These are phyloP conservation scores for Lentinula sp. DNA, from an alignment of 768 basidiomycete species.

Conservation along the genomic window DNA sequence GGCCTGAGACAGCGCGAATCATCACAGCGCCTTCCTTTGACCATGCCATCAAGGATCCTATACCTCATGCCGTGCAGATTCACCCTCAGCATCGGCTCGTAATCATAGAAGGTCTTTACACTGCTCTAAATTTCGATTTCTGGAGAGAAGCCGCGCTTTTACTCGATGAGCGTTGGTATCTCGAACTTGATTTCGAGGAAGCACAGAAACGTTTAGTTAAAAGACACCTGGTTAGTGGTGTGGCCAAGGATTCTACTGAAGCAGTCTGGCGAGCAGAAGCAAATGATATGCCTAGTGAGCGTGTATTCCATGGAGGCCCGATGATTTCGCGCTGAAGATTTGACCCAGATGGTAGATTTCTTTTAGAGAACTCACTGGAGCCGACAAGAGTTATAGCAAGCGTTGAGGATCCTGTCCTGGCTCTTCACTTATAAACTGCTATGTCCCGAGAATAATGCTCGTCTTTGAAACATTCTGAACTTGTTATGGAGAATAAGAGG, in stretches of 20 bases:
- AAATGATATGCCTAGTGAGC: conserved; percentile 72
- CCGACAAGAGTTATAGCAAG: conserved; percentile 39
- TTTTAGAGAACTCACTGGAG: conserved; percentile 37
- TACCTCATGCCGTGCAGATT: conserved; percentile 51
- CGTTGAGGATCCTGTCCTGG: conserved; percentile 19
- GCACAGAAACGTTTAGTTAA: conserved; percentile 57
- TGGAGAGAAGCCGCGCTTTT: conserved; percentile 62
- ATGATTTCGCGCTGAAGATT: not conserved
- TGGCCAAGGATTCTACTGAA: conserved; percentile 58
- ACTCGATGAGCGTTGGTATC: conserved; percentile 77
- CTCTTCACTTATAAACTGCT: not conserved
- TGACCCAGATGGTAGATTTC: conserved; percentile 35
- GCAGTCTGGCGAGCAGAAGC: conserved; percentile 67
- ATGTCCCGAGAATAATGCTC: not conserved
- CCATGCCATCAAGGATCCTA: conserved; percentile 85
- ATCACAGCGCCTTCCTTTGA: conserved; percentile 79
- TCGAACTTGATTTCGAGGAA: conserved; percentile 50
- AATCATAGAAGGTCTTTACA: conserved; percentile 88
- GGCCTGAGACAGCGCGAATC: conserved; percentile 12
- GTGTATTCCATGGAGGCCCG: not conserved
- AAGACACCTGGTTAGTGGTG: conserved; percentile 74
- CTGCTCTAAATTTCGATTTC: conserved; percentile 63
- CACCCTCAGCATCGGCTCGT: conserved; percentile 66
- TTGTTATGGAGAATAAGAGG: no score
- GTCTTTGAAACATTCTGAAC: not conserved